Base-by-base conservation (phyloP, 2,329 filamentous ascomycete genomes). In the Plectosphaerella cucumerina region DNA sequence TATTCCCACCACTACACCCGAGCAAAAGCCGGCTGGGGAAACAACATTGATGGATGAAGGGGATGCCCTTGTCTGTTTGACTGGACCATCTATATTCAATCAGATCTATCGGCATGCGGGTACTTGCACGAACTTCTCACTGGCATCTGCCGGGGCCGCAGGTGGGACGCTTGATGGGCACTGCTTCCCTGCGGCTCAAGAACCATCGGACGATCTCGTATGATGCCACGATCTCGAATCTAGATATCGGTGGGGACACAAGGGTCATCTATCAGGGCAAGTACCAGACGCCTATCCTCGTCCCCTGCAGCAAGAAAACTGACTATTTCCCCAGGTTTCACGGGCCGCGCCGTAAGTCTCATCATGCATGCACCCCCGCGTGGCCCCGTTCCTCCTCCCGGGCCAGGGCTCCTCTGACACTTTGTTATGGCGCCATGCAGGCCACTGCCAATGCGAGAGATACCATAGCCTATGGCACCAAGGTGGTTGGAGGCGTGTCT, bases 381-480 rank as follows among this genome's bases (percentile, higher is more conserved):
- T 17, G 12, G 9, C 4, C 10, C 2, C 14, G 18, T n/a, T 6
- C n/a, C 14, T 1, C 9, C 35, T 39, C 35, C 9, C 14, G 6
- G 14, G 35, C 3, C 3, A 6, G 35, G 35, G 14, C 14, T 15
- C 14, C 14, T 37, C 15, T 15, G 14, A 18, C 14, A 37, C 14
- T 6, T 12, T 37, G 35, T n/a, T 17, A 20, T 49, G 17, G 47
- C 20, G 17, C 34, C 0, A 0, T 1, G 1, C 8, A 71, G 69
- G 70, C 70, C 4, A 71, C 69, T 0, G 51, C 59, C 5, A 72
- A 71, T 50, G 68, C 69, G 0, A 60, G 59, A 46, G 66, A 70
- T 17, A 71, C 70, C 0, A 67, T 72, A 34, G 63, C 52, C 1
- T 72, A 71, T 47, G 69, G 69, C 6, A 72, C 68, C 2, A 62